Base-by-base conservation (phyloP, 1,284 basidiomycete species). In the Puccinia hordei region DNA sequence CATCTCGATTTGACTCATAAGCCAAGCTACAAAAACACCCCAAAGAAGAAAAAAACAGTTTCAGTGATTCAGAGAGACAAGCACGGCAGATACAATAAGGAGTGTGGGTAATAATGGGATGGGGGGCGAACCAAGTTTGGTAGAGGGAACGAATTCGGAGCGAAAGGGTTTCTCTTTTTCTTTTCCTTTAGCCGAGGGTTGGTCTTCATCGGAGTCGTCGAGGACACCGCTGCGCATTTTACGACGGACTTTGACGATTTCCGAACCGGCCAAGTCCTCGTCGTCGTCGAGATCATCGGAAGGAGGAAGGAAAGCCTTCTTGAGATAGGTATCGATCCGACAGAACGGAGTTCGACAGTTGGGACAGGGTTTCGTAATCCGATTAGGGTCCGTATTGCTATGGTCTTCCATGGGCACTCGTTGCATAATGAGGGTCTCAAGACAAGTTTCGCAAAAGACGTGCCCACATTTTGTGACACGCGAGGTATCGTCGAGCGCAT, bases 271-370 rank as follows among this genome's bases (percentile, higher is more conserved):
- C 8, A 57, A 22, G 1, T 9, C 72, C 0, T 73, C 72, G 12
- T 73, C 57, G 35, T 57, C 33, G 2, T 59, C 53, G n/a, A 27
- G 12, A 10, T 4, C 12, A 27, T 75, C 44, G 27, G 33, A 12
- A 9, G 66, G 44, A 15, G 73, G 73, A 19, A 75, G 19, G 46
- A 75, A 75, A 5, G 73, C 73, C 22, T 24, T 19, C 9, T 61
- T 57, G 44, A 75, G 57, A 41, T 63, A 75, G 10, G 73, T 75
- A 13, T 61, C 55, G 4, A n/a, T 6, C 35, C 73, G 44, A 15
- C 46, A n/a, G 35, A 75, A 65, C 9, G 55, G 73, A 19, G 73
- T 27, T 6, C 73, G 73, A 38, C 73, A 75, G 59, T 75, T 75
- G 0, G 73, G 73, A 35, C 73, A 75, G 24, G 73, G 73, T 27